Evolutionary conservation across 768 basidiomycete genomes (phyloP).

Genomic region (Mrakia hoshinonis): DNA sequence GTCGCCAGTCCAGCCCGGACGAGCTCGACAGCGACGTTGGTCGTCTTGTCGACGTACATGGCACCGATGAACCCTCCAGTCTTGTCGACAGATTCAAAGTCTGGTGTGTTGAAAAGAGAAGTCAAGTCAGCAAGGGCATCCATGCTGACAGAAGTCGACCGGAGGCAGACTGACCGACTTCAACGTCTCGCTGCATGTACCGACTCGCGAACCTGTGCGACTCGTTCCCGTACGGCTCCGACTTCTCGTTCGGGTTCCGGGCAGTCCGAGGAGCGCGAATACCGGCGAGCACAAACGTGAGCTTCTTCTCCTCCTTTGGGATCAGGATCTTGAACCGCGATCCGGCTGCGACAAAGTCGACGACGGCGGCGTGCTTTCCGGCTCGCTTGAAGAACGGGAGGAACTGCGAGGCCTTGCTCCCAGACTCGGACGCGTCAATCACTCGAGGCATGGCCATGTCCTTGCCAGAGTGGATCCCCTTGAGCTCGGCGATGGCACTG

Average conservation of each 20-base stretch:
- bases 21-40: slow-evolving; percentile 77
- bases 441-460: slow-evolving; percentile 70
- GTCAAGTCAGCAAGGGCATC: no score
- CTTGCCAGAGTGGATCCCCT: slow-evolving; percentile 88
- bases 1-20: slow-evolving; percentile 51
- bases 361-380: slow-evolving; percentile 71
- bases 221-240: slow-evolving; percentile 80
- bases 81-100: slow-evolving; percentile 83
- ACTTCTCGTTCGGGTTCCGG: slow-evolving; percentile 65
- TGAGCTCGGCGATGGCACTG: slow-evolving; percentile 66
- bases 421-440: slow-evolving; percentile 82
- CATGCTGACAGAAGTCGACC: no score
- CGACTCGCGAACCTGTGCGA: slow-evolving; percentile 68
- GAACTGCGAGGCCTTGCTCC: slow-evolving; percentile 71
- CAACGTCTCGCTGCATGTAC: slow-evolving; percentile 91
- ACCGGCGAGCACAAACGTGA: slow-evolving; percentile 61
- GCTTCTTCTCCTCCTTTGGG: slow-evolving; percentile 82
- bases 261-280: slow-evolving; percentile 72
- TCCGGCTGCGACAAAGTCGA: slow-evolving; percentile 88
- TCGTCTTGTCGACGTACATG: slow-evolving; percentile 59
- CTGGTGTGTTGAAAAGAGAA: no score
- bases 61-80: slow-evolving; percentile 90
- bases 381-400: slow-evolving; percentile 82
- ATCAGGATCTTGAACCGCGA: slow-evolving; percentile 91
- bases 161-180: no score